phyloP scores from a whole-genome alignment of 2,329 filamentous ascomycete species.

The Aspergillus ustus region DNA sequence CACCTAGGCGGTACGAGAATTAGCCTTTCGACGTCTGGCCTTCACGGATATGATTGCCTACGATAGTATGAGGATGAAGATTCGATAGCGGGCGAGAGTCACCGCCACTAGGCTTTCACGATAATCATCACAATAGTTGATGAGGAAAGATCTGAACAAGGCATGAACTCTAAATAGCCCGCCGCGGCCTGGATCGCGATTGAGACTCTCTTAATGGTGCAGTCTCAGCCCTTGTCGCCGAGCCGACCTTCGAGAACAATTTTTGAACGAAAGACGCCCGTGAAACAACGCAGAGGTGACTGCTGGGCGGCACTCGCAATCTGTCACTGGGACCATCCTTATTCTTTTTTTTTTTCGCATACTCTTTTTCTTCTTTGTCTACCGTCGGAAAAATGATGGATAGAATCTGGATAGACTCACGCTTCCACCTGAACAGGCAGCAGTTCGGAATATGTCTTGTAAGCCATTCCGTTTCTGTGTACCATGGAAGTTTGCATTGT shows the following conservation, averaged over 20 bases:
- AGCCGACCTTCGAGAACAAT: slow-evolving; percentile 6
- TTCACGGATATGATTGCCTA: slow-evolving; percentile 20
- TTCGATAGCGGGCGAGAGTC: slow-evolving; percentile 16
- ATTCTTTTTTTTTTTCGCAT: not conserved
- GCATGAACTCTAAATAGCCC: not conserved
- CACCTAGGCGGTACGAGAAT: slow-evolving; percentile 24
- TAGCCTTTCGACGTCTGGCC: slow-evolving; percentile 21
- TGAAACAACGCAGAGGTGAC: slow-evolving; percentile 12
- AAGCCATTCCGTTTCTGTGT: not conserved
- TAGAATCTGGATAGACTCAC: slow-evolving; percentile 18
- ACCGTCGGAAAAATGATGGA: slow-evolving; percentile 18
- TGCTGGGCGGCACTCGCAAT: slow-evolving; percentile 22
- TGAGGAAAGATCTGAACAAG: not conserved
- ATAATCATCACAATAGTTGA: slow-evolving; percentile 17
- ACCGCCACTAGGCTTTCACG: slow-evolving; percentile 15
- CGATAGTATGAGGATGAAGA: slow-evolving; percentile 20
- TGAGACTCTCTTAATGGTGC: not conserved
- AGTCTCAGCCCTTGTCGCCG: not conserved
- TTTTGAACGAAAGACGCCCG: slow-evolving; percentile 10
- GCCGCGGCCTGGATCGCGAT: not conserved
- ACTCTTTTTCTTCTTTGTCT: slow-evolving; percentile 3
- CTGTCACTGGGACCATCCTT: not conserved
- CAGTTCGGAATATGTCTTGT: not conserved
- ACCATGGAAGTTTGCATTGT: not conserved
- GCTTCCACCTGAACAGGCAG: not conserved